phyloP scores from a whole-genome alignment of 1,139 yeast species.

The Lodderomyces pseudojiufengensis region DNA sequence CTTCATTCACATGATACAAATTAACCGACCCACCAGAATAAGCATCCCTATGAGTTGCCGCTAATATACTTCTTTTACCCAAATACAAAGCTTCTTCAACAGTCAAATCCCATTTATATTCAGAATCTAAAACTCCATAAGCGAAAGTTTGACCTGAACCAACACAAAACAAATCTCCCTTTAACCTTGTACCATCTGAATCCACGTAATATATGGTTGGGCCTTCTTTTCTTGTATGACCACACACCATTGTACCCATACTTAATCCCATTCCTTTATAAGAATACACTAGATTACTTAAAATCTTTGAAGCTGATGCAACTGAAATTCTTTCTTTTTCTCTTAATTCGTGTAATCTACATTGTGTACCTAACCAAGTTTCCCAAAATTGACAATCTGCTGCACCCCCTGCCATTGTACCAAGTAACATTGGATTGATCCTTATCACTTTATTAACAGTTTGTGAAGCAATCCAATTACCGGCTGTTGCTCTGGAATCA shows the following conservation, averaged over 20 bases:
- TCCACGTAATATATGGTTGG: slow-evolving; percentile 96
- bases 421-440: slow-evolving; percentile 89
- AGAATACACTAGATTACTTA: slow-evolving; percentile 83
- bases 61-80: slow-evolving; percentile 93
- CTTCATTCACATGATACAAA: slow-evolving; percentile 85
- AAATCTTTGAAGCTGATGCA: slow-evolving; percentile 94
- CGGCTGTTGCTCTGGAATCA: slow-evolving; percentile 98
- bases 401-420: slow-evolving; percentile 99
- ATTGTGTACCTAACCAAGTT: slow-evolving; percentile 96
- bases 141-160: slow-evolving; percentile 99
- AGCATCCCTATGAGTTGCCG: slow-evolving; percentile 98
- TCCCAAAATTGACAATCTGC: slow-evolving; percentile 99
- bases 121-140: slow-evolving; percentile 95
- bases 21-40: slow-evolving; percentile 97
- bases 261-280: slow-evolving; percentile 98
- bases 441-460: slow-evolving; percentile 96
- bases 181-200: slow-evolving; percentile 93
- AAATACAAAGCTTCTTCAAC: slow-evolving; percentile 92
- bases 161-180: slow-evolving; percentile 94
- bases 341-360: slow-evolving; percentile 90
- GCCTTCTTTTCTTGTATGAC: slow-evolving; percentile 91
- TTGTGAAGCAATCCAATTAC: slow-evolving; percentile 97
- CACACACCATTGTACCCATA: slow-evolving; percentile 99
- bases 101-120: slow-evolving; percentile 81
- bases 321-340: slow-evolving; percentile 94